Evolutionary conservation across 169 alveolate species (phyloP), one percentile per base, ranked within the genome.

Genomic region (Plasmodium inui): DNA sequence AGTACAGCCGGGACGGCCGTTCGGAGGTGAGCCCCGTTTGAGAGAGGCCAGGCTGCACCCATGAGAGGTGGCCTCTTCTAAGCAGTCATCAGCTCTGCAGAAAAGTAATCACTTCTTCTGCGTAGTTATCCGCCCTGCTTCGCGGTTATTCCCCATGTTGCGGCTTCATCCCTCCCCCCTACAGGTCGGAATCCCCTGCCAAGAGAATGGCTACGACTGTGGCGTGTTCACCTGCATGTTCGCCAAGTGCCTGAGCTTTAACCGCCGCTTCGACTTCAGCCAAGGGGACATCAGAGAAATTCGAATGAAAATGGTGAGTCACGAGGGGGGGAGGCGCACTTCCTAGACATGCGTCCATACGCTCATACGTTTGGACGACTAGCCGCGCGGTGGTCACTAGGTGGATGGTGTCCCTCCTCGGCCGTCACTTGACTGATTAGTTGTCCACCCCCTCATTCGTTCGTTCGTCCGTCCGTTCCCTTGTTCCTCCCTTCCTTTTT

Each of bases 181-280:
- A 17, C 37, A 90, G 92, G 50, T 50, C 19, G 95, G 93, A 28
- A 89, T 97, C 12, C 99, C 98, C 6, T 92, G 80, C 34, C 99
- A 97, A 78, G 92, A 96, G 44, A 97, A 97, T 82, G 97, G 98
- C 3, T 96, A 96, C 28, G 99, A 97, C 67, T 97, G 99, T 74
- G 99, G 99, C n/a, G 98, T 97, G 30, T 97, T 97, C 89, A 83
- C 97, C 32, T 97, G 99, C 78, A 97, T 95, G 95, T 97, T 95
- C 84, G 98, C 99, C 22, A 98, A 97, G 79, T 97, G 99, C 86
- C 83, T 97, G 14, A 82, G 97, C 26, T 94, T 95, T 37, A 96
- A 95, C 4, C 92, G 97, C 53, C 53, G 93, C 30, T 97, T 97
- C 86, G 98, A 97, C 85, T 97, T 97, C 96, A 41, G 72, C 34